Evolutionary conservation across 2,329 filamentous ascomycete species (phyloP), one percentile per base, ranked within the genome.

Genomic region (Colletotrichum incanum): DNA sequence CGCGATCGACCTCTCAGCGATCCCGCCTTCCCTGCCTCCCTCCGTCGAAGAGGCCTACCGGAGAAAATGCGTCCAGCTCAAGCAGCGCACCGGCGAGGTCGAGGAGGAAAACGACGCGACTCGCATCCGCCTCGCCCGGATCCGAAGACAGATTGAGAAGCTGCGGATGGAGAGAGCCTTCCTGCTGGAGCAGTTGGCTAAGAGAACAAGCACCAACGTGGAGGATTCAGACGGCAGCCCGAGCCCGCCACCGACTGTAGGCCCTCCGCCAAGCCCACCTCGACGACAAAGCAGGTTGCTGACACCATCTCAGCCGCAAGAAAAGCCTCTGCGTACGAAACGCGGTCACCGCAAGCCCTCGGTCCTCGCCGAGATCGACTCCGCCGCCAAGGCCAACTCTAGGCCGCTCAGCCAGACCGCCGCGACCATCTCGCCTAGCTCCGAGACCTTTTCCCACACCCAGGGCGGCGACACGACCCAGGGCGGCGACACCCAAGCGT

Each of bases 1-100:
- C 74, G 61, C 69, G 71, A 71, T 75, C 74, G 77, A 82, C 81
- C 75, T 76, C 78, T 80, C 78, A 81, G 84, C 85, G 73, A 85
- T 89, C 66, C 90, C 90, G 39, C 89, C 90, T 20, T 83, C 90
- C 50, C 86, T 93, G 5, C 94, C 96, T 26, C 96, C 96, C 20
- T 97, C 95, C 20, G 95, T 98, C 74, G 96, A 99, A 83, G 93
- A 96, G 81, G 95, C 96, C 62, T 99, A 98, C 84, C 95, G 96
- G 78, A 91, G 94, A 75, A 98, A 99, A 90, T 98, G 96, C 82
- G 94, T 98, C 80, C 93, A 97, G 77, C 90, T 99, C 28, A 97
- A 97, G 84, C 93, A 94, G 77, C 93, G 96, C 73, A 94, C 96
- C 75, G 93, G 92, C 80, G 95, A 98, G 81, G 94, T 98, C 77